phyloP scores from a whole-genome alignment of 2,329 filamentous ascomycete species.

The Colletotrichum godetiae region DNA sequence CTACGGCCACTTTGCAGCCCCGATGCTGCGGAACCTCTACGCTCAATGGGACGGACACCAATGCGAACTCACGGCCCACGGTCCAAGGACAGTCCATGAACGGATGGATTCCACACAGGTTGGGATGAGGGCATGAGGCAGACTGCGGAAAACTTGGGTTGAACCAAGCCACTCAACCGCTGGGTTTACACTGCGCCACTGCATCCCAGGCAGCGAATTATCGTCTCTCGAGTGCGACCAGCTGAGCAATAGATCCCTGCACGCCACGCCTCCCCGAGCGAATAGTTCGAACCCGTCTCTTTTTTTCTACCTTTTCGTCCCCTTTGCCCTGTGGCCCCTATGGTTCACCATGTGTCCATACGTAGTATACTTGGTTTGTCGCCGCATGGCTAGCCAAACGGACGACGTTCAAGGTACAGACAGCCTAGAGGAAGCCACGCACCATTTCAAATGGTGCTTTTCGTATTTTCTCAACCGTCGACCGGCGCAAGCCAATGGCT shows the following conservation, averaged over 20 bases:
- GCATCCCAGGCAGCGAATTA: constrained; percentile 32
- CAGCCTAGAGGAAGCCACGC: background rate
- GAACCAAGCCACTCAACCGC: constrained; percentile 34
- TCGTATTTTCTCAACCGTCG: background rate
- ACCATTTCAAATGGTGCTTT: background rate
- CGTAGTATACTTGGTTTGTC: too few species aligned
- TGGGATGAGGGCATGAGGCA: constrained; percentile 3
- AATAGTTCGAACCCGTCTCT: constrained; percentile 23
- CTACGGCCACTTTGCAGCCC: background rate
- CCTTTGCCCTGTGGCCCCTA: background rate
- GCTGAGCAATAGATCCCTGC: constrained; percentile 34
- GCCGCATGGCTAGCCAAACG: background rate
- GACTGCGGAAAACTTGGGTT: constrained; percentile 24
- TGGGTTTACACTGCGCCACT: constrained; percentile 32
- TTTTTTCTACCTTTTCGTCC: constrained; percentile 18
- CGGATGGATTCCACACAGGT: background rate
- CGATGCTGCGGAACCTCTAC: background rate
- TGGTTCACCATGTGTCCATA: background rate
- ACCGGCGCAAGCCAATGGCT: background rate
- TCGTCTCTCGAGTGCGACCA: constrained; percentile 6
- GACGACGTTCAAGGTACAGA: background rate
- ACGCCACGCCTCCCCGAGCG: constrained; percentile 31
- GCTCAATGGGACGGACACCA: background rate
- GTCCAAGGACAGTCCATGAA: background rate
- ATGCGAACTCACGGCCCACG: background rate